A percentile compares a stretch with the other conserved stretches of the same genome.
These are phyloP conservation scores for Corymbia citriodora DNA, from an alignment of 441 rosid species.

Conservation along the genomic window DNA sequence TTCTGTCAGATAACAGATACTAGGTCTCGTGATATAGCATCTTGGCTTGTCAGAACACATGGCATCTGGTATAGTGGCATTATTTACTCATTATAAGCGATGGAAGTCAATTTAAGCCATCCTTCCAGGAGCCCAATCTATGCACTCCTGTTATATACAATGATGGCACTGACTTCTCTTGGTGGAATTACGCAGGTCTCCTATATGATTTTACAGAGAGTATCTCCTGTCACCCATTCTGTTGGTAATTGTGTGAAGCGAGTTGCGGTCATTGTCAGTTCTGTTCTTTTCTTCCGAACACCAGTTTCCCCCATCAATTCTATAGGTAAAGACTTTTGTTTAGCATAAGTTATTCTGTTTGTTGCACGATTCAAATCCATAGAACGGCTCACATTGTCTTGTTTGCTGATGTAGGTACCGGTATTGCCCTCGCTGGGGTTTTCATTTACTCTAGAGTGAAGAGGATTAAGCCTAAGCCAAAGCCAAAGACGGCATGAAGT, in stretches of 20 bases:
- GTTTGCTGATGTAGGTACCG: conserved; percentile 58
- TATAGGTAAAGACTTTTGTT: conserved; percentile 38
- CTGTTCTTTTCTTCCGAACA: conserved; percentile 79
- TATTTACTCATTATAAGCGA: background rate
- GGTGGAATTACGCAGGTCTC: conserved; percentile 54
- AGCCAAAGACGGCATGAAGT: conserved; percentile 66
- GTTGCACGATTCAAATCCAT: background rate
- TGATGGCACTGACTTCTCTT: background rate
- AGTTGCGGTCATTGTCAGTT: conserved; percentile 97
- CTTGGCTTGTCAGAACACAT: background rate
- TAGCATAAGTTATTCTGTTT: background rate
- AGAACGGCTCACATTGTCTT: background rate
- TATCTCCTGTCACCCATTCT: conserved; percentile 95
- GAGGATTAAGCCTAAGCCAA: conserved; percentile 79
- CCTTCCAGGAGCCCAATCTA: background rate
- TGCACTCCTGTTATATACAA: background rate
- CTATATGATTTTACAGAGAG: conserved; percentile 91
- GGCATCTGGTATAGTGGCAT: background rate
- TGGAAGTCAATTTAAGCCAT: background rate
- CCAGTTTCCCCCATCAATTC: conserved; percentile 82
- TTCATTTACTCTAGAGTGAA: conserved; percentile 93
- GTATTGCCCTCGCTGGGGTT: conserved; percentile 89
- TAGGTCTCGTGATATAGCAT: background rate
- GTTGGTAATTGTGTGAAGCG: conserved; percentile 99
- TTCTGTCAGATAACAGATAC: background rate